Base-by-base conservation (phyloP, 352 stramenopile genomes). In the Poterioochromonas sp. region DNA sequence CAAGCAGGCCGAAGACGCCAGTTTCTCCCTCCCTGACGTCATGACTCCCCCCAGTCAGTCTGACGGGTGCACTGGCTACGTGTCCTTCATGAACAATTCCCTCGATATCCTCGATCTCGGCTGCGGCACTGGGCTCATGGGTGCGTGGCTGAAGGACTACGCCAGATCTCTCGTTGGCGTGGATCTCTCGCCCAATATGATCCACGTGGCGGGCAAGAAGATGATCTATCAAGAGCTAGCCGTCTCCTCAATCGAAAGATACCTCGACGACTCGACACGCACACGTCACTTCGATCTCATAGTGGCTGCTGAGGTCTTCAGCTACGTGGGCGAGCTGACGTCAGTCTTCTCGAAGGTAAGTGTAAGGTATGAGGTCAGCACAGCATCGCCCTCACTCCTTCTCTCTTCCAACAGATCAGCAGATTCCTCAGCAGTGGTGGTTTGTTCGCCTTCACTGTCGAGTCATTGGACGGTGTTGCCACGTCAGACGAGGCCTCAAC, bases 91-190 rank as follows among this genome's bases (percentile, higher is more conserved):
- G 40, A 73, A 49, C 22, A 22, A 54, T 32, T 40, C 64, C 1
- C 26, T 73, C 8, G 40, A 54, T 49, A 39, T 73, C 2, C 26
- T 73, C 5, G 64, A 73, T 39, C 26, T 73, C 8, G 64, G 64
- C 26, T 73, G 64, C 26, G 64, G 64, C 64, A 73, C 64, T 8
- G 64, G 64, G 29, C 64, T 40, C 1, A 26, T 26, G 5, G 64
- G 40, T 8, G 12, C 64, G 8, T 73, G 64, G 64, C 26, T 73
- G 15, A 49, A 54, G 29, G 64, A 73, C 64, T 73, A 73, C 26
- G 64, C 64, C 15, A 54, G 26, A 26, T 32, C 1, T 32, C 8
- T 73, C 1, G 26, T 73, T 39, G 64, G 64, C 26, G 64, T 73
- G 1, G 64, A 73, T 73, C 8, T 73, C 1, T 54, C 40, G 5